Percentiles rank a stretch among this genome's conserved stretches.
phyloP scores from a whole-genome alignment of 495 filamentous ascomycete genomes.

The Glonium stellatum region DNA sequence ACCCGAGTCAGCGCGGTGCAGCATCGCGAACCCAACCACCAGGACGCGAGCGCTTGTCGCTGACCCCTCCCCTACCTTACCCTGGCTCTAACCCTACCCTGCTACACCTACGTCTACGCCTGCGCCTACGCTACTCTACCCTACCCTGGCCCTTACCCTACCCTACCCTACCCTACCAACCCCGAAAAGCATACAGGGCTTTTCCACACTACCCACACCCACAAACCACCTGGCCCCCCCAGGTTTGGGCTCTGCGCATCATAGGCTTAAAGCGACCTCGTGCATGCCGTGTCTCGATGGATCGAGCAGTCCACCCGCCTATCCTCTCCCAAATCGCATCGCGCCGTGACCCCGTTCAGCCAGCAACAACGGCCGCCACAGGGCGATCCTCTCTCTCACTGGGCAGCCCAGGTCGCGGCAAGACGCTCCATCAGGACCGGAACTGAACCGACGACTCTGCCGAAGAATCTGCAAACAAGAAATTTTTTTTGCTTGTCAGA shows the following conservation, averaged over 20 bases:
- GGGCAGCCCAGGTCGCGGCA: background rate
- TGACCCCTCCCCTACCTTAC: background rate
- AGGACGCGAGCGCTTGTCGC: background rate
- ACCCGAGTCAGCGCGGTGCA: slow-evolving; percentile 24
- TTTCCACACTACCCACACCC: too few relatives aligned
- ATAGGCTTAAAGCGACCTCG: slow-evolving; percentile 12
- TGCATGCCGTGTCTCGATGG: slow-evolving; percentile 16
- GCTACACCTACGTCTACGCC: too few relatives aligned
- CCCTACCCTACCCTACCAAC: too few relatives aligned
- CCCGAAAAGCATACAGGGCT: too few relatives aligned
- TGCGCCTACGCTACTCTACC: too few relatives aligned
- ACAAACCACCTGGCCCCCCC: too few relatives aligned
- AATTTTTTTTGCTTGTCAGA: too few relatives aligned
- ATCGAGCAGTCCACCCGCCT: slow-evolving; percentile 14
- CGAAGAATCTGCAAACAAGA: background rate
- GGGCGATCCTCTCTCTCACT: background rate
- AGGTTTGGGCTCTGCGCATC: background rate
- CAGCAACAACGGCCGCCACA: background rate
- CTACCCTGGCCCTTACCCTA: too few relatives aligned
- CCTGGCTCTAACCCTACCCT: background rate
- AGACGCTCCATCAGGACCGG: background rate
- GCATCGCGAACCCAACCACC: slow-evolving; percentile 12
- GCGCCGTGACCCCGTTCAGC: background rate
- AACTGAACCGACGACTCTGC: background rate
- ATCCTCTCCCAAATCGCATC: slow-evolving; percentile 1